phyloP scores from a whole-genome alignment of 2,329 filamentous ascomycete genomes.

The Ophiostoma triangulosporum region DNA sequence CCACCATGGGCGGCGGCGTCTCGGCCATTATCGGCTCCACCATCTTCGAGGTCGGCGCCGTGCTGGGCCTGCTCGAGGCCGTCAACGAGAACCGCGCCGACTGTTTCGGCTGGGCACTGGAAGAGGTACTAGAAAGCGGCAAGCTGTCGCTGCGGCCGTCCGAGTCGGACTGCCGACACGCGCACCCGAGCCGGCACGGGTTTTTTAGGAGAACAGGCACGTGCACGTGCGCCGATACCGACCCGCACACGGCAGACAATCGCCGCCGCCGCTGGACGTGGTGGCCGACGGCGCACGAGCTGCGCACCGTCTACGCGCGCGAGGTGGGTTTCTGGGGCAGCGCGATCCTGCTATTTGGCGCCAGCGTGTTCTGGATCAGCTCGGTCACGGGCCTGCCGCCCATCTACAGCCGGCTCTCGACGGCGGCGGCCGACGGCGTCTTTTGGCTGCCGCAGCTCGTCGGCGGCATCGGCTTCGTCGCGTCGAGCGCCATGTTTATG shows the following conservation, averaged over 20 bases:
- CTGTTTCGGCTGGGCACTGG: constrained; percentile 57
- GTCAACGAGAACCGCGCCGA: constrained; percentile 51
- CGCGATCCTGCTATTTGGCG: constrained; percentile 39
- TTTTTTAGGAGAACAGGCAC: too few relatives aligned
- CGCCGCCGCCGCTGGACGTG: constrained; percentile 41
- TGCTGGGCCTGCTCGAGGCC: constrained; percentile 52
- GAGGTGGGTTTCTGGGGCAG: constrained; percentile 52
- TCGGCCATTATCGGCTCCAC: constrained; percentile 55
- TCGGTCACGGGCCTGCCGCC: constrained; percentile 46
- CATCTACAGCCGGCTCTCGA: constrained; percentile 36
- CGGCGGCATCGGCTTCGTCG: constrained; percentile 47
- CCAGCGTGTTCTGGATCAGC: constrained; percentile 51
- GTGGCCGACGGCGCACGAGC: constrained; percentile 43
- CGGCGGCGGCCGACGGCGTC: constrained; percentile 34
- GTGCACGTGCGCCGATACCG: too few relatives aligned
- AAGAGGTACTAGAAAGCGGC: constrained; percentile 29
- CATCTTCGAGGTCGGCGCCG: constrained; percentile 49
- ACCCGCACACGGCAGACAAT: too few relatives aligned
- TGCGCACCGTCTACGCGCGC: constrained; percentile 45
- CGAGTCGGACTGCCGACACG: background rate
- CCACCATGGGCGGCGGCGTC: constrained; percentile 41
- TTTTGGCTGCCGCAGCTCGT: constrained; percentile 52
- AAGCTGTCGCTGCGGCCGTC: constrained; percentile 4
- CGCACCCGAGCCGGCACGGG: too few relatives aligned
- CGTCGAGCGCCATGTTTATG: constrained; percentile 47